Conservation (phyloP, 176 grass and related monocot genomes). For the Cenchrus fungigraminus region DNA sequence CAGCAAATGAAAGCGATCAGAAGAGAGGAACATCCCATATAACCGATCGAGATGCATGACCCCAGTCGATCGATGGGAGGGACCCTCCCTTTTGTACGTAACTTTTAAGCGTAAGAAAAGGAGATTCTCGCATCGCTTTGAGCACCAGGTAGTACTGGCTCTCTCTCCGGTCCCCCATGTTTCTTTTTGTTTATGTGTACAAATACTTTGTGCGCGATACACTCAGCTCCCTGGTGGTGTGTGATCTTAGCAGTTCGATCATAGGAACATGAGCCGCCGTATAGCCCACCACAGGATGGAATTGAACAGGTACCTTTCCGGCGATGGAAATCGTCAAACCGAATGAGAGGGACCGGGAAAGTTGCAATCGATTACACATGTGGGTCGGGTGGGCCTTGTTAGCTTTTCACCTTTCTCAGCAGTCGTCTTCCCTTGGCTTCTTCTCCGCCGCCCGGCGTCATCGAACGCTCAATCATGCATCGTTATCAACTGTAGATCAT, state of each 20-base stretch:
- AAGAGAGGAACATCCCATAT: not conserved
- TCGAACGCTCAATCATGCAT: slow-evolving; percentile 12
- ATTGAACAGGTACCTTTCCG: not conserved
- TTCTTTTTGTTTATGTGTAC: too few species aligned
- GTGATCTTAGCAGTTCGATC: not conserved
- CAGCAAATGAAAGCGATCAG: not conserved
- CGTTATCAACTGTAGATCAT: not conserved
- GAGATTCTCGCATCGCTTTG: too few species aligned
- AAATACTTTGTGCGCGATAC: too few species aligned
- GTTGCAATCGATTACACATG: slow-evolving; percentile 6
- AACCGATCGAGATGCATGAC: not conserved
- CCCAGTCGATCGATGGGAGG: not conserved
- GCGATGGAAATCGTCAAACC: slow-evolving; percentile 1
- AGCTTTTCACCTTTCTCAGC: not conserved
- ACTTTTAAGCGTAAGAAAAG: slow-evolving; percentile 16
- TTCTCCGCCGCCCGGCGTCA: slow-evolving; percentile 24
- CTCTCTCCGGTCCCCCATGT: too few species aligned
- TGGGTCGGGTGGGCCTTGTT: not conserved
- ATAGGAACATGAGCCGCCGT: not conserved
- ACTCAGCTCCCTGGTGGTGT: not conserved
- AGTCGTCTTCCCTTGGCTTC: slow-evolving; percentile 24
- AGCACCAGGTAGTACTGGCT: too few species aligned
- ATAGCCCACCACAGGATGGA: too few species aligned
- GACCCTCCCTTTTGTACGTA: not conserved
- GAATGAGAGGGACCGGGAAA: not conserved